A percentile compares a stretch with the other conserved stretches of the same genome.
Conservation (phyloP, 805 yeast species). For the Pichia californica region DNA sequence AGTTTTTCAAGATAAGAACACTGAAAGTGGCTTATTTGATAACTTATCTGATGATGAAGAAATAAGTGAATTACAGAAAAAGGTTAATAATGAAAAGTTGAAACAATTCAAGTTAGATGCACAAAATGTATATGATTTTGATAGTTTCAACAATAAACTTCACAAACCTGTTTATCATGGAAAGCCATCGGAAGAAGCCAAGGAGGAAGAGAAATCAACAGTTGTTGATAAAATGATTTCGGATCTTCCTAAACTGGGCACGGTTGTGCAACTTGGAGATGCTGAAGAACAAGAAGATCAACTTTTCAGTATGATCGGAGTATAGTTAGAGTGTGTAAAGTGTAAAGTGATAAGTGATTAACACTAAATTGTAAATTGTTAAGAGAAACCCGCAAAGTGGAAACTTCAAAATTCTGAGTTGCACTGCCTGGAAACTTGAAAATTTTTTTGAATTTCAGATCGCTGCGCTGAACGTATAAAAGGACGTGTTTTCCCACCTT, state of each 20-base stretch:
- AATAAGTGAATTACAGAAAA: slow-evolving; percentile 28
- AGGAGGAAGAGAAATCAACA: not conserved
- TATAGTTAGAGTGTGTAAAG: not conserved
- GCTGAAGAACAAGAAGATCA: slow-evolving; percentile 26
- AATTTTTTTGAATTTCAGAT: too few species aligned
- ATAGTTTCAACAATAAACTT: slow-evolving; percentile 49
- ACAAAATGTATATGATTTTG: slow-evolving; percentile 51
- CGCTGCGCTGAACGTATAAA: too few species aligned
- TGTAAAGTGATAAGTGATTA: too few species aligned
- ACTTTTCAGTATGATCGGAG: slow-evolving; percentile 25
- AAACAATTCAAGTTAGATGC: slow-evolving; percentile 26
- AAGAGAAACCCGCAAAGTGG: slow-evolving; percentile 8
- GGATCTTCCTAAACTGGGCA: slow-evolving; percentile 12
- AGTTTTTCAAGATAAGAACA: slow-evolving; percentile 42
- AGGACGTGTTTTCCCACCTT: too few species aligned
- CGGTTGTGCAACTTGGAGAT: slow-evolving; percentile 28
- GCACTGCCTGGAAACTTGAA: too few species aligned
- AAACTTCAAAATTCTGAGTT: too few species aligned
- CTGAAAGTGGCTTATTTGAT: slow-evolving; percentile 18
- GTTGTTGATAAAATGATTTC: not conserved
- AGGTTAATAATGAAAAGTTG: slow-evolving; percentile 32
- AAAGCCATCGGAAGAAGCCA: not conserved
- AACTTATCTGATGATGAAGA: slow-evolving; percentile 31
- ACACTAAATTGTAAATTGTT: too few species aligned
- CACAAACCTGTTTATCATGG: slow-evolving; percentile 33